These are phyloP conservation scores for Aspergillus fructus DNA, from an alignment of 2,329 filamentous ascomycete species.

Conservation along the genomic window DNA sequence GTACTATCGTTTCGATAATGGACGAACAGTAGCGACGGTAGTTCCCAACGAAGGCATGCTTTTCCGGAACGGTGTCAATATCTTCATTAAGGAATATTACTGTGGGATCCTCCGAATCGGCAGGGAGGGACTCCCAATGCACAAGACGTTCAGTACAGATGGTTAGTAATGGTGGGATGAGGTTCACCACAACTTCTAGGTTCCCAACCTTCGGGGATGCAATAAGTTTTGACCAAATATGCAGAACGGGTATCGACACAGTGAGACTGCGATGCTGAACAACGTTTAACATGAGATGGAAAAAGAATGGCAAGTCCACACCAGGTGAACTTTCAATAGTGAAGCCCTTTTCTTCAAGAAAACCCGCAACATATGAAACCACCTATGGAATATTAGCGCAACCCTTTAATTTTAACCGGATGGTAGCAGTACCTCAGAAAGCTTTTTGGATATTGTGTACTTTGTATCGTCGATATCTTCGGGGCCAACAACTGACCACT, in stretches of 20 bases:
- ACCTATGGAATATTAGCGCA: slow-evolving; percentile 54
- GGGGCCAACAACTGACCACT: slow-evolving; percentile 76
- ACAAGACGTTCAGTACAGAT: slow-evolving; percentile 80
- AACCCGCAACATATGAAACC: slow-evolving; percentile 79
- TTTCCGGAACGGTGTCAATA: slow-evolving; percentile 89
- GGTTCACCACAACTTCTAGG: slow-evolving; percentile 55
- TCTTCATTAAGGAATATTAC: slow-evolving; percentile 85
- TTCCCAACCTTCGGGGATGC: slow-evolving; percentile 68
- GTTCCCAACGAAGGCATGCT: slow-evolving; percentile 92
- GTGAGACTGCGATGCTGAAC: slow-evolving; percentile 83
- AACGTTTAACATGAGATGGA: slow-evolving; percentile 76
- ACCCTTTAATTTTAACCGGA: neutral
- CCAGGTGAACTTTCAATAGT: slow-evolving; percentile 58
- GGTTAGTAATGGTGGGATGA: slow-evolving; percentile 75
- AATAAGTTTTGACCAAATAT: slow-evolving; percentile 84
- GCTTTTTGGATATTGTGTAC: slow-evolving; percentile 88
- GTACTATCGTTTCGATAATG: slow-evolving; percentile 82
- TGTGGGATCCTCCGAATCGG: slow-evolving; percentile 76
- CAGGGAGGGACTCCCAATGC: slow-evolving; percentile 81
- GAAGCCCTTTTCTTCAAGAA: slow-evolving; percentile 74
- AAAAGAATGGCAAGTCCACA: slow-evolving; percentile 70
- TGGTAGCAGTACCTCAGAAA: slow-evolving; percentile 70
- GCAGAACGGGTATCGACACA: slow-evolving; percentile 87
- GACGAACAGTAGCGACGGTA: slow-evolving; percentile 88
- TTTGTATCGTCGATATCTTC: slow-evolving; percentile 86